Evolutionary conservation across 148 eudicot species (phyloP).

Genomic region (Rhododendron ferrugineum): DNA sequence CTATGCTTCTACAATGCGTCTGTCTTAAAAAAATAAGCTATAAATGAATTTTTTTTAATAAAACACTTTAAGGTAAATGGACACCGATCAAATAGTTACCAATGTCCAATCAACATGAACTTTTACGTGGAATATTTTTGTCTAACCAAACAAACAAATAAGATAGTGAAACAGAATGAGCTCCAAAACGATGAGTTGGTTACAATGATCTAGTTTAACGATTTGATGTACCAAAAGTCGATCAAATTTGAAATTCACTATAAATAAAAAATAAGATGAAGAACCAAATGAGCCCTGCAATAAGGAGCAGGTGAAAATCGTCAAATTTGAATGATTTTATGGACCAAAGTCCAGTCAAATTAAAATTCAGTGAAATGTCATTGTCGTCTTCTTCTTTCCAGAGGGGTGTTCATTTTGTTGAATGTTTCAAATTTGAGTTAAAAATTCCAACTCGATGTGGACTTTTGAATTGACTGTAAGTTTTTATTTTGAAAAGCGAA

Average conservation of each 20-base stretch:
- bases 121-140: no score
- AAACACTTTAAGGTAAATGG: no score
- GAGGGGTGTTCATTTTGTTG: neutral
- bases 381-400: neutral
- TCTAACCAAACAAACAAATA: neutral
- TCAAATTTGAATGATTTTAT: neutral
- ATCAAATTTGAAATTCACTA: neutral
- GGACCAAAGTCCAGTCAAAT: neutral
- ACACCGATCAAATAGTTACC: no score
- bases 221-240: neutral
- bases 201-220: neutral
- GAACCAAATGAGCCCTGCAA: neutral
- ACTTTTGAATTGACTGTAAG: neutral
- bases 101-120: no score
- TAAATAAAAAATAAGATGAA: neutral
- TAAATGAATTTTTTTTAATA: no score
- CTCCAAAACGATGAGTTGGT: neutral
- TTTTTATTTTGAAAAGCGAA: no score
- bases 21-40: no score
- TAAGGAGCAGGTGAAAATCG: neutral
- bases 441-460: neutral
- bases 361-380: neutral
- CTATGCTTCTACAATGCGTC: neutral
- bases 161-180: neutral
- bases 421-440: neutral